These are phyloP conservation scores for Claviceps humidiphila DNA, from an alignment of 2,329 filamentous ascomycete species.

Conservation along the genomic window DNA sequence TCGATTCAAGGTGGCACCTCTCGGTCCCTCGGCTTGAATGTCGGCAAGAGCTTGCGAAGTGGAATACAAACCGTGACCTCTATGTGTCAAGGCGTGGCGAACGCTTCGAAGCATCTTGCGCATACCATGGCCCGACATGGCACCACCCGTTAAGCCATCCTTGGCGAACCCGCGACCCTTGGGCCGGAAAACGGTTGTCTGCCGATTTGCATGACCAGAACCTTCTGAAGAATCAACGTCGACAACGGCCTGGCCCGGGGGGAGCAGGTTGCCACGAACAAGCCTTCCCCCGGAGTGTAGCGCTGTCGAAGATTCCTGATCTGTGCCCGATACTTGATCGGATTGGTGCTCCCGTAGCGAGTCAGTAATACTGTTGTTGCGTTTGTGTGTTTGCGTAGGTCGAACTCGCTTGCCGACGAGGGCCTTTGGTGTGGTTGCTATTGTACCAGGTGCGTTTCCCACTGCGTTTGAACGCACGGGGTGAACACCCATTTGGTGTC, in stretches of 20 bases:
- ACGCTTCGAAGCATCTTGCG: conserved; percentile 79
- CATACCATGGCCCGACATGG: conserved; percentile 61
- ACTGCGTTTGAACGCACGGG: conserved; percentile 39
- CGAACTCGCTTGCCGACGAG: conserved; percentile 46
- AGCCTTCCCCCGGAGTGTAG: conserved; percentile 67
- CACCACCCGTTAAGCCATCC: conserved; percentile 36
- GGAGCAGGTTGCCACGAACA: conserved; percentile 73
- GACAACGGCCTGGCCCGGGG: conserved; percentile 71
- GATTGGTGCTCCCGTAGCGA: conserved; percentile 58
- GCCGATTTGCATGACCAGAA: conserved; percentile 29
- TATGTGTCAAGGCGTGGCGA: conserved; percentile 62
- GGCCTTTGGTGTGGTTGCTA: conserved; percentile 45
- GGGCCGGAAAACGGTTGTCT: conserved; percentile 40
- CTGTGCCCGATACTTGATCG: conserved; percentile 38
- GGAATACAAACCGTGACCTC: conserved; percentile 29
- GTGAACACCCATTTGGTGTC: conserved; percentile 37
- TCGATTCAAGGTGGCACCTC: conserved; percentile 42
- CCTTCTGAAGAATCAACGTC: conserved; percentile 46
- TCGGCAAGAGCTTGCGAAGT: conserved; percentile 35
- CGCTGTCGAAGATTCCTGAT: conserved; percentile 45
- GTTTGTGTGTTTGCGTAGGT: conserved; percentile 53
- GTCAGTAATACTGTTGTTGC: conserved; percentile 79
- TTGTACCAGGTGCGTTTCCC: conserved; percentile 32
- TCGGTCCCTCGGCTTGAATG: conserved; percentile 34
- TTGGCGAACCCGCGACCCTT: conserved; percentile 27